Percentiles rank a stretch among this genome's conserved stretches.
Conservation (phyloP, 192 early-diverging fungal species). For the Glomus cerebriforme region DNA sequence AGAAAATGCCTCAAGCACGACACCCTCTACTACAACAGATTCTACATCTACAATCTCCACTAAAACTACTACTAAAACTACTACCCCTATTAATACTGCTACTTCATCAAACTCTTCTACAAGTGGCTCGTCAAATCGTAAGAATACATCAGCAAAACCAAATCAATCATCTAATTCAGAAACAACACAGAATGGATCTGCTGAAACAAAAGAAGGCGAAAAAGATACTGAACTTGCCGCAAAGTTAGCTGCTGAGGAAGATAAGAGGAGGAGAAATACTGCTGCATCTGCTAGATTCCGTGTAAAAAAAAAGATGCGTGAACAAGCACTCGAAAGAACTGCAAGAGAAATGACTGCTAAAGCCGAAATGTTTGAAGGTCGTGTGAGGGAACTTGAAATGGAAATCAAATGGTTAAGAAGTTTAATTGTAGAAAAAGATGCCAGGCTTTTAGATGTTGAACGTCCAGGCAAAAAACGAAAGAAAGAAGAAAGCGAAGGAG, state of each 20-base stretch:
- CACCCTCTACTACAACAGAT: neutral
- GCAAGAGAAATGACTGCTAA: constrained; percentile 80
- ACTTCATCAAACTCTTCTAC: neutral
- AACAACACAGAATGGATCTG: no score
- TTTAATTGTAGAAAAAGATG: constrained; percentile 75
- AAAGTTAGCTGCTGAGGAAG: constrained; percentile 61
- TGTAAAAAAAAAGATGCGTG: constrained; percentile 90
- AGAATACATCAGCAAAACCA: neutral
- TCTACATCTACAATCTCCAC: neutral
- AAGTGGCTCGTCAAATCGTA: neutral
- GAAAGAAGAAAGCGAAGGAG: neutral
- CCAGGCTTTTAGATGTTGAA: constrained; percentile 36
- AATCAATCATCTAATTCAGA: neutral
- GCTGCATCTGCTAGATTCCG: constrained; percentile 95
- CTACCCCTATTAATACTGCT: neutral
- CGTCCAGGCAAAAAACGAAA: constrained; percentile 10
- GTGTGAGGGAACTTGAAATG: constrained; percentile 84
- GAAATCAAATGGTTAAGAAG: constrained; percentile 91
- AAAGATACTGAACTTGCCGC: constrained; percentile 31
- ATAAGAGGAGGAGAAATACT: constrained; percentile 94
- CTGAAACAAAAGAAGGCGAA: neutral
- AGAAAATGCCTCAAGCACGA: neutral
- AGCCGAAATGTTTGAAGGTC: constrained; percentile 74
- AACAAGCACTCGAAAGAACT: constrained; percentile 80
- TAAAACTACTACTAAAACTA: neutral